Percentiles rank a stretch among this genome's conserved stretches.
Evolutionary conservation across 371 early-diverging fungal genomes (phyloP).

Genomic region (Basidiobolus meristosporus): DNA sequence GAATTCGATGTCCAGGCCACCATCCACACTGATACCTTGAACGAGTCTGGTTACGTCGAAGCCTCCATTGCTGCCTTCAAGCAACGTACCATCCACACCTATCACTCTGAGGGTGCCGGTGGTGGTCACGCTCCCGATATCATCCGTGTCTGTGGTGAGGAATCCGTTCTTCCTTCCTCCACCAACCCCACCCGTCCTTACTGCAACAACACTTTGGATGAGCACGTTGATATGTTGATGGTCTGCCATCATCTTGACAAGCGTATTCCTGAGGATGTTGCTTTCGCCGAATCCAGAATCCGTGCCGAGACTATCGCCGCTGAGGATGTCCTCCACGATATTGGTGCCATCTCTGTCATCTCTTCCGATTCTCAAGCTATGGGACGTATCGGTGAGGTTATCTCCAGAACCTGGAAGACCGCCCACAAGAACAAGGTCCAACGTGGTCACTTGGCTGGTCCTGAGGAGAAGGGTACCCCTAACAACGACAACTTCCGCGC

Average conservation of each 20-base stretch:
- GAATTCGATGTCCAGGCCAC: constrained; percentile 62
- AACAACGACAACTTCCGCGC: constrained; percentile 56
- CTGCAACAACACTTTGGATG: constrained; percentile 83
- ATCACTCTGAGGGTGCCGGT: constrained; percentile 90
- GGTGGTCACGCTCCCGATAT: constrained; percentile 92
- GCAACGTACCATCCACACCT: constrained; percentile 79
- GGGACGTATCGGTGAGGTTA: constrained; percentile 86
- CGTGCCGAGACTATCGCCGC: constrained; percentile 92
- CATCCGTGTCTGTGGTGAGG: constrained; percentile 60
- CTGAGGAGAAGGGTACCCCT: constrained; percentile 4
- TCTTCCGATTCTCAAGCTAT: constrained; percentile 84
- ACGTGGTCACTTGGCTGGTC: constrained; percentile 33
- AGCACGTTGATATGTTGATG: constrained; percentile 94
- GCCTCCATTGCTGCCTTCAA: constrained; percentile 70
- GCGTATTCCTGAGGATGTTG: constrained; percentile 82
- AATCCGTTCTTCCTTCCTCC: constrained; percentile 74
- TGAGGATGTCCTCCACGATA: constrained; percentile 80
- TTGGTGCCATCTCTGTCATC: constrained; percentile 83
- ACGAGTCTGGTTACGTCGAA: constrained; percentile 89
- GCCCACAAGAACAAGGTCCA: constrained; percentile 81
- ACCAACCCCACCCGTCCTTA: constrained; percentile 89
- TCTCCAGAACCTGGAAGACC: constrained; percentile 80
- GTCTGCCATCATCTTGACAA: constrained; percentile 90
- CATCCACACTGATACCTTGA: constrained; percentile 86
- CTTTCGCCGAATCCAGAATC: constrained; percentile 88